Base-by-base conservation (phyloP, 2,329 filamentous ascomycete genomes). In the Diaporthe sp. region DNA sequence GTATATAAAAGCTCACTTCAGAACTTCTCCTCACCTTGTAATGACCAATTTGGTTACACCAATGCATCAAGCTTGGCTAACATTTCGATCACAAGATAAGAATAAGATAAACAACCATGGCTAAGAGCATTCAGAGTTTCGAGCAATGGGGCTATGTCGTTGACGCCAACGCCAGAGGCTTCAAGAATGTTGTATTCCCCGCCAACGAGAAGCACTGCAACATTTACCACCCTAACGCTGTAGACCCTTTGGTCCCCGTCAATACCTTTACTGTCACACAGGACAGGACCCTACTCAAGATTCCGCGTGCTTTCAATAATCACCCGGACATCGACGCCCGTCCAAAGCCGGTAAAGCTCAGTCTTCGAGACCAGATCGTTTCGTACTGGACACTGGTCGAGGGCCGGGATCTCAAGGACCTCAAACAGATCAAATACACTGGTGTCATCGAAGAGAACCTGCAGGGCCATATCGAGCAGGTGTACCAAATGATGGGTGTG, bases 121-220 rank as follows among this genome's bases (percentile, higher is more conserved):
- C 61, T 1, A 46, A 49, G 4, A 12, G 17, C 2, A n/a, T 65
- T 15, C 42, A 49, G 42, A 49, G 10, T n/a, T 49, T 65, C 7
- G 88, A 88, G 7, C 13, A 8, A 3, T 65, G 39, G 61, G 42
- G 61, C 4, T 65, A 65, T 12, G 28, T 65, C 19, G 42, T 65
- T 65, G 42, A 65, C 0, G 17, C 61, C 1, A 28, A 65, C 6
- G 42, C 61, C 3, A 31, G 22, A 49, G 61, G 61, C 15, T 65
- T 22, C 25, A 5, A 34, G 12, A 1, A 28, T 2, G 28, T 49
- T 1, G 2, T 6, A 2, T 49, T n/a, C 28, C 4, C 39, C 7
- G 1, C 0, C 0, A 2, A 34, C 7, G 44, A 34, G 10, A 67
- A 22, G 22, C 61, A 67, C 13, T 67, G 44, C 19, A 49, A 51